Evolutionary conservation across 2,329 filamentous ascomycete species (phyloP).

Genomic region (Fusarium tuaranense): DNA sequence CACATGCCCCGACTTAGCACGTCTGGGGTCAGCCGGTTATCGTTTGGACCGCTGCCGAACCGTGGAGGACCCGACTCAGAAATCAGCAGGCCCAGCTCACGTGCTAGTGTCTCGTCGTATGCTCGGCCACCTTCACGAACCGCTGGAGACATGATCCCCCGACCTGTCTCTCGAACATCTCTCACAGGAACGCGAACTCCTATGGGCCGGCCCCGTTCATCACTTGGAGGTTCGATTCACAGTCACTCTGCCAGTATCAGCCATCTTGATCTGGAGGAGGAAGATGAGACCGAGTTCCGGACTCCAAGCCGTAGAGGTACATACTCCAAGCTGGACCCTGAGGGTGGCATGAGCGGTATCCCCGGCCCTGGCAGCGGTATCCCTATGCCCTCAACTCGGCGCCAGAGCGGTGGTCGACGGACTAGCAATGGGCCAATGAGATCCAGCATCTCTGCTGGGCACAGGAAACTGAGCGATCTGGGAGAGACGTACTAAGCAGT

Average conservation of each 20-base stretch:
- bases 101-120: conserved; percentile 71
- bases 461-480: conserved; percentile 60
- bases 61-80: conserved; percentile 60
- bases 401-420: conserved; percentile 59
- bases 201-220: conserved; percentile 77
- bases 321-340: conserved; percentile 62
- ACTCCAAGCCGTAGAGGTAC: conserved; percentile 69
- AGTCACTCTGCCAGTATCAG: conserved; percentile 69
- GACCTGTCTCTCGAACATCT: conserved; percentile 75
- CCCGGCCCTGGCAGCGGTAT: conserved; percentile 58
- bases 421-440: conserved; percentile 54
- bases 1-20: conserved; percentile 71
- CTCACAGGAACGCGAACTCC: conserved; percentile 72
- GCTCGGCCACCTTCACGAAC: conserved; percentile 66
- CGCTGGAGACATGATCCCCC: conserved; percentile 62
- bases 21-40: conserved; percentile 72
- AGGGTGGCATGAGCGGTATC: conserved; percentile 54
- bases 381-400: conserved; percentile 57
- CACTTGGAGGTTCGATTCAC: conserved; percentile 73
- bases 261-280: conserved; percentile 62
- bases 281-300: conserved; percentile 55
- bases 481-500: conserved; percentile 65
- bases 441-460: conserved; percentile 49
- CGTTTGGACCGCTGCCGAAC: conserved; percentile 71
- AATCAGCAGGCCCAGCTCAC: conserved; percentile 75